A percentile compares a stretch with the other conserved stretches of the same genome.
Evolutionary conservation across 2,329 filamentous ascomycete genomes (phyloP).

Genomic region (Waltergamsia citrina): DNA sequence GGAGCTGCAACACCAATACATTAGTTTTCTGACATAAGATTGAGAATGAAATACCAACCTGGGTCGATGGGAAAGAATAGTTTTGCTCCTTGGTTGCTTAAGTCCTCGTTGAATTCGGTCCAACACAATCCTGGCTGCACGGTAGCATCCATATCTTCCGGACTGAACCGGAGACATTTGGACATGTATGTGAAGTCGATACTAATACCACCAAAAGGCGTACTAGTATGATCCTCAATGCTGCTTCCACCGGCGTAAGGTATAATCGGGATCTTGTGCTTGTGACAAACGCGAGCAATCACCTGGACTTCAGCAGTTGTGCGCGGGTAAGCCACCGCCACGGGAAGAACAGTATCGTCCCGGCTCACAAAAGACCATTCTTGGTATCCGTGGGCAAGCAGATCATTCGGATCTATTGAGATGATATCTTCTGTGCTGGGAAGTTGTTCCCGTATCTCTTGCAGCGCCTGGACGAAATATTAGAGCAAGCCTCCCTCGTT

Average conservation of each 20-base stretch:
- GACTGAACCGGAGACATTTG: constrained; percentile 57
- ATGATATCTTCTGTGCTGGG: constrained; percentile 41
- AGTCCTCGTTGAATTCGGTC: constrained; percentile 65
- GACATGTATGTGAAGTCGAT: constrained; percentile 71
- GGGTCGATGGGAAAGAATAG: constrained; percentile 82
- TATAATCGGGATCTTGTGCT: constrained; percentile 74
- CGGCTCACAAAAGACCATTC: constrained; percentile 57
- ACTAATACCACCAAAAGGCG: constrained; percentile 71
- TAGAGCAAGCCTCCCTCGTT: too few relatives aligned
- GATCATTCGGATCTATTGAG: constrained; percentile 51
- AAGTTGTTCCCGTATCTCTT: constrained; percentile 41
- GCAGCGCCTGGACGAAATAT: too few relatives aligned
- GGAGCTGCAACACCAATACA: constrained; percentile 27
- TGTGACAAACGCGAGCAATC: constrained; percentile 61
- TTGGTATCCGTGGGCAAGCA: constrained; percentile 54
- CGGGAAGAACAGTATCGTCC: constrained; percentile 47
- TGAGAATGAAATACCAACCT: constrained; percentile 26
- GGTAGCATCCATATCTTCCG: constrained; percentile 56
- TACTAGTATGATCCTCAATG: constrained; percentile 82
- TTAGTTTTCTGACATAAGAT: background rate
- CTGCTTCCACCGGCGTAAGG: constrained; percentile 81
- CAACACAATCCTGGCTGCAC: constrained; percentile 70
- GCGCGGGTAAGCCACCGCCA: constrained; percentile 55
- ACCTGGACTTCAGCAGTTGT: constrained; percentile 48
- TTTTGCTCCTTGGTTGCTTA: constrained; percentile 44